These are phyloP conservation scores for Euclidium syriacum DNA, from an alignment of 345 rosid species.

Conservation along the genomic window DNA sequence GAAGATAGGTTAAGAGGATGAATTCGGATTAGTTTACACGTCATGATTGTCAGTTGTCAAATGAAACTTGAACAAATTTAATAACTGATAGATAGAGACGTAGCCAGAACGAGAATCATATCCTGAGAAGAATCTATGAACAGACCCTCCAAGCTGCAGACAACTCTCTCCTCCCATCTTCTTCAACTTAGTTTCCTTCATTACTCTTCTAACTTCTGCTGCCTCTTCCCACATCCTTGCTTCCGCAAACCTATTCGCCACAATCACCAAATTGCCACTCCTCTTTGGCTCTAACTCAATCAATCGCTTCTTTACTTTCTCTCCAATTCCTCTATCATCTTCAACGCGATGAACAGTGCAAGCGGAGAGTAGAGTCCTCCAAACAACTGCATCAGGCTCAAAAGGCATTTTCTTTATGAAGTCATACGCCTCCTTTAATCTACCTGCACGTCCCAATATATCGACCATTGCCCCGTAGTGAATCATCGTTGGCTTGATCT, in stretches of 20 bases:
- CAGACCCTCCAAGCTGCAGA: constrained; percentile 48
- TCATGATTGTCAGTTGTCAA: constrained; percentile 21
- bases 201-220: constrained; percentile 46
- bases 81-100: constrained; percentile 32
- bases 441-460: constrained; percentile 71
- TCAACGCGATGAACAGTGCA: constrained; percentile 43
- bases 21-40: neutral
- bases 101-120: constrained; percentile 35
- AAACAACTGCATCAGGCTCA: constrained; percentile 53
- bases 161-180: constrained; percentile 69
- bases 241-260: constrained; percentile 72
- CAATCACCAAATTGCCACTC: constrained; percentile 67
- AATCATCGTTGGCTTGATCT: constrained; percentile 60
- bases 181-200: constrained; percentile 56
- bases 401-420: constrained; percentile 49
- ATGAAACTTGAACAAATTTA: constrained; percentile 45
- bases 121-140: constrained; percentile 65
- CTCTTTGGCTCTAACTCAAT: constrained; percentile 70
- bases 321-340: constrained; percentile 38
- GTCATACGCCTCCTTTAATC: constrained; percentile 50
- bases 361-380: constrained; percentile 73
- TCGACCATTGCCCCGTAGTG: constrained; percentile 86
- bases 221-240: constrained; percentile 83
- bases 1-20: neutral
- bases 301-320: constrained; percentile 51